Evolutionary conservation across 345 rosid species (phyloP), one percentile per base, ranked within the genome.

Genomic region (Dimocarpus longan): DNA sequence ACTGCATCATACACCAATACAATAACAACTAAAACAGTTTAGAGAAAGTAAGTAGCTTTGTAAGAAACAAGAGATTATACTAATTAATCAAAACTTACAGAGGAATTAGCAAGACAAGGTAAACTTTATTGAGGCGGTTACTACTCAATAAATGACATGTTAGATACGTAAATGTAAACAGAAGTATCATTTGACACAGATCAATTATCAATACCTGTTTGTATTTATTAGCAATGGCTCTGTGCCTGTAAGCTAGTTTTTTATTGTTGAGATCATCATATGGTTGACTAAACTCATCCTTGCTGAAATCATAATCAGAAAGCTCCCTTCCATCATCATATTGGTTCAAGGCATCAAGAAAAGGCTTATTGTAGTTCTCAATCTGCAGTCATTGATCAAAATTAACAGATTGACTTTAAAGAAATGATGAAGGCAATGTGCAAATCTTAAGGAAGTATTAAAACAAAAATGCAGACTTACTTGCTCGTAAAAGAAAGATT

Each of bases 341-440:
- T 71, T 80, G 81, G 70, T 77, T 91, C 88, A 89, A 81, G 13
- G 91, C 83, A 76, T 87, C 92, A 78, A 91, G 85, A 82, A 83
- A 93, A 52, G 97, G 97, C 81, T 86, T 90, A 72, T 93, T 93
- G 88, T 87, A 88, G 88, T 89, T 87, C 86, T 93, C 98, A 81
- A 91, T 84, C 98, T 93, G 82, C 87, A 87, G 68, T 44, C 56
- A 42, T 74, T 18, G n/a, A 74, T 22, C n/a, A 74, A 42, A 74
- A 15, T 60, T 22, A 40, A 10, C 56, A 43, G 40, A 62, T 11
- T 12, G 2, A 60, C 7, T 63, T 19, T 32, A 12, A 59, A 60
- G 65, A n/a, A 60, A 60, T 22, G 28, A 60, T n/a, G 22, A n/a
- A 21, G 63, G 63, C 62, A 76, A 50, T 59, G 11, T 42, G 16